Base-by-base conservation (phyloP, 2,329 filamentous ascomycete genomes). In the Cladorrhinum sp. region DNA sequence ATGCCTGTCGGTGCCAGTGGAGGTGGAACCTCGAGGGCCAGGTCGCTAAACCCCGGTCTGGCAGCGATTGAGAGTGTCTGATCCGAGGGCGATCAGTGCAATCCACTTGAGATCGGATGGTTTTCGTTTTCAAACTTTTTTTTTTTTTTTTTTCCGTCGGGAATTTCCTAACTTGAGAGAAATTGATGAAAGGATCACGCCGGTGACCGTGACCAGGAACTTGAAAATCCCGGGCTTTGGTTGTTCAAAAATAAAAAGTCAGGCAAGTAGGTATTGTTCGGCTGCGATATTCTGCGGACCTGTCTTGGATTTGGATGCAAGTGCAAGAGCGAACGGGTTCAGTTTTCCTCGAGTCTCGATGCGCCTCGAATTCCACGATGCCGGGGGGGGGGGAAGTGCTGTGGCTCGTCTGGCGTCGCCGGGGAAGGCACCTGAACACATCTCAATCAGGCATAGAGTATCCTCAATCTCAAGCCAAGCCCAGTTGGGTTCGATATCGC, bases 341-440 rank as follows among this genome's bases (percentile, higher is more conserved):
- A 46, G 42, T 8, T 46, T 18, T 8, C 8, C 12, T 3, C 18
- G 26, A 28, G 9, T 18, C 3, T 46, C 42, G 42, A 46, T 18
- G 42, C 42, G 42, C 42, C n/a, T 16, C 18, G 42, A 20, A 20
- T 46, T 46, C 39, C 23, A 48, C 54, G 36, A 57, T 57, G 54
- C 54, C 4, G 54, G 54, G 54, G 54, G 42, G 26, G 54, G 54
- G 54, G 54, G 42, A 57, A 10, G 24, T 23, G 54, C 54, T 36
- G 42, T 39, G 24, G 54, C 54, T 46, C 8, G 8, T 10, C 33
- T 16, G 9, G 9, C 26, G 5, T 30, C 26, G 26, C n/a, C n/a
- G n/a, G n/a, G n/a, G n/a, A n/a, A 30, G 36, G 36, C 36, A 42
- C 36, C 26, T 30, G 10, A 42, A 5, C 36, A 30, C 26, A 30